Conservation (phyloP, 305 asterid genomes). For the Rubia occidens region DNA sequence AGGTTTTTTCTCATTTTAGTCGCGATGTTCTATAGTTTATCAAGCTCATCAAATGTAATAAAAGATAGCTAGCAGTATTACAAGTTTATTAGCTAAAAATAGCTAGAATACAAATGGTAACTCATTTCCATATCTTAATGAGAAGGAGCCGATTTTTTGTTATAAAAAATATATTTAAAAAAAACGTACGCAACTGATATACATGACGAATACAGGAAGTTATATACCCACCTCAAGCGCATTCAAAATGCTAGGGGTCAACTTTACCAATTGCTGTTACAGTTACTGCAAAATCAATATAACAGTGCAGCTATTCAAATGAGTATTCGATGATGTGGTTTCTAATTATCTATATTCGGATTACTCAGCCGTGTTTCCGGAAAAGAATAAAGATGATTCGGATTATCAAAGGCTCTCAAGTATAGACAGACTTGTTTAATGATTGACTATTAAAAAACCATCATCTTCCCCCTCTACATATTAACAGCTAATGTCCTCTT, state of each 20-base stretch:
- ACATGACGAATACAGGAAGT: no score
- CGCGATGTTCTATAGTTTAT: no score
- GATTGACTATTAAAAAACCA: neutral
- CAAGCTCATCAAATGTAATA: no score
- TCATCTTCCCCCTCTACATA: constrained; percentile 12
- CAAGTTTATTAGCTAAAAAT: no score
- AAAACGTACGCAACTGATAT: neutral
- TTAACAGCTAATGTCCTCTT: constrained; percentile 42
- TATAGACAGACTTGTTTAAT: neutral
- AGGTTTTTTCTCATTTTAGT: no score
- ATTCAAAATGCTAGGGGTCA: no score
- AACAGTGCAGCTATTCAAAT: neutral
- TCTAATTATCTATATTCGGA: neutral
- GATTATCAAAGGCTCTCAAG: neutral
- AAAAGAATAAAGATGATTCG: neutral
- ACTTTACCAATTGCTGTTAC: neutral
- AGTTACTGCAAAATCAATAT: neutral
- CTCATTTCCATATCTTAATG: no score
- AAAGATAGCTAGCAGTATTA: no score
- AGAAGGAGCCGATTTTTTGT: no score
- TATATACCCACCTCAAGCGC: no score
- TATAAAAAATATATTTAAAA: no score
- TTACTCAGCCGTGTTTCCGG: neutral
- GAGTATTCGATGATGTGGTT: neutral
- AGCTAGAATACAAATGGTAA: no score